Evolutionary conservation across 805 yeast species (phyloP).

Genomic region (Cyberlindnera mycetangii): DNA sequence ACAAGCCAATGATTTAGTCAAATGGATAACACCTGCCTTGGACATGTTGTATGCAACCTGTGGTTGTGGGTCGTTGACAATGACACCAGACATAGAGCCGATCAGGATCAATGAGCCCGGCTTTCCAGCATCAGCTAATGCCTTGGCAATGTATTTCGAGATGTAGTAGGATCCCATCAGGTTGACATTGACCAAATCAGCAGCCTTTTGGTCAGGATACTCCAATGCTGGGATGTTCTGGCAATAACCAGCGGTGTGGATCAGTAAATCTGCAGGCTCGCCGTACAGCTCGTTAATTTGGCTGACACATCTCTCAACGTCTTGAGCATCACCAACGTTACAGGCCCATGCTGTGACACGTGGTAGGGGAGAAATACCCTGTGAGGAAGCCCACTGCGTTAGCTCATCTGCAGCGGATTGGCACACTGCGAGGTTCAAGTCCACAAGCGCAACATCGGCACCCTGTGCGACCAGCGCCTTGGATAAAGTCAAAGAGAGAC

Average conservation of each 20-base stretch:
- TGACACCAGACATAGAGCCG: conserved; percentile 79
- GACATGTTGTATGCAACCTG: conserved; percentile 81
- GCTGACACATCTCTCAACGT: conserved; percentile 53
- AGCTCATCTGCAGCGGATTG: conserved; percentile 51
- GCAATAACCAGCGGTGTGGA: conserved; percentile 84
- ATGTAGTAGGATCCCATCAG: conserved; percentile 72
- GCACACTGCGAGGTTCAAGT: conserved; percentile 60
- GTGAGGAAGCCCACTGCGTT: conserved; percentile 44
- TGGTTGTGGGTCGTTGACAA: conserved; percentile 77
- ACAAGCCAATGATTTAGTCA: conserved; percentile 70
- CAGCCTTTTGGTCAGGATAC: conserved; percentile 70
- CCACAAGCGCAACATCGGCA: conserved; percentile 71
- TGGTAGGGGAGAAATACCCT: conserved; percentile 30
- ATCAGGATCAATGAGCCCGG: conserved; percentile 64
- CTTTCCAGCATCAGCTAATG: conserved; percentile 51
- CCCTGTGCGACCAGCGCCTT: conserved; percentile 74
- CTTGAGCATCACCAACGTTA: conserved; percentile 62
- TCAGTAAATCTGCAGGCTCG: conserved; percentile 58
- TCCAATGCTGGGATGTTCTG: conserved; percentile 77
- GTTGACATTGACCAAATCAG: conserved; percentile 65
- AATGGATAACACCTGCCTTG: conserved; percentile 82
- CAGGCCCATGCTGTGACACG: conserved; percentile 64
- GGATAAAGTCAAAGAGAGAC: conserved; percentile 61
- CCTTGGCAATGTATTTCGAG: conserved; percentile 70
- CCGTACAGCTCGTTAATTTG: conserved; percentile 57